Percentiles rank a stretch among this genome's conserved stretches.
Evolutionary conservation across 257 asterid genomes (phyloP).

Genomic region (Nyctanthes arbortristis): DNA sequence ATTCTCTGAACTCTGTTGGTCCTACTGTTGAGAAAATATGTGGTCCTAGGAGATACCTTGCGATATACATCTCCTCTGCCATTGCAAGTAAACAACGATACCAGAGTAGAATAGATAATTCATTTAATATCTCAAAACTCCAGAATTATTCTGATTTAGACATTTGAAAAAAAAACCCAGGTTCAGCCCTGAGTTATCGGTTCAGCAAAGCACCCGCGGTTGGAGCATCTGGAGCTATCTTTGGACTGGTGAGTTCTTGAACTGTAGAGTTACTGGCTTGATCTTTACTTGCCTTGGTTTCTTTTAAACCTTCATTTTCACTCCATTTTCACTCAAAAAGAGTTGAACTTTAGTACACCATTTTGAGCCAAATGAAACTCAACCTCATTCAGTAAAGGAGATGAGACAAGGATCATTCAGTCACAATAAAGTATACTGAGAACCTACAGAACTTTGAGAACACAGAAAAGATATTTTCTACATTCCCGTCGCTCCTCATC

Average conservation of each 20-base stretch:
- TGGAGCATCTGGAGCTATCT: conserved; percentile 94
- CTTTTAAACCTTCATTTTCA: no score
- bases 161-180: conserved; percentile 46
- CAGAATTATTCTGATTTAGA: conserved; percentile 21
- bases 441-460: not conserved
- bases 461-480: not conserved
- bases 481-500: conserved; percentile 5
- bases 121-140: conserved; percentile 22
- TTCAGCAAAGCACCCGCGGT: conserved; percentile 78
- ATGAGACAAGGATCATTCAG: no score
- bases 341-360: no score
- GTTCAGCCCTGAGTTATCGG: conserved; percentile 80
- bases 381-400: conserved; percentile 1
- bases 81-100: conserved; percentile 59
- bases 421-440: no score
- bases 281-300: not conserved
- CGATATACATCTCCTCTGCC: conserved; percentile 75
- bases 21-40: conserved; percentile 69
- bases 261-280: conserved; percentile 11
- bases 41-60: conserved; percentile 72
- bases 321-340: no score
- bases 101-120: conserved; percentile 19
- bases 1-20: conserved; percentile 76
- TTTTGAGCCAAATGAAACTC: no score
- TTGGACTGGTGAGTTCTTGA: conserved; percentile 70